Evolutionary conservation across 2,329 filamentous ascomycete genomes (phyloP), one percentile per base, ranked within the genome.

Genomic region (Helotiales sp.): DNA sequence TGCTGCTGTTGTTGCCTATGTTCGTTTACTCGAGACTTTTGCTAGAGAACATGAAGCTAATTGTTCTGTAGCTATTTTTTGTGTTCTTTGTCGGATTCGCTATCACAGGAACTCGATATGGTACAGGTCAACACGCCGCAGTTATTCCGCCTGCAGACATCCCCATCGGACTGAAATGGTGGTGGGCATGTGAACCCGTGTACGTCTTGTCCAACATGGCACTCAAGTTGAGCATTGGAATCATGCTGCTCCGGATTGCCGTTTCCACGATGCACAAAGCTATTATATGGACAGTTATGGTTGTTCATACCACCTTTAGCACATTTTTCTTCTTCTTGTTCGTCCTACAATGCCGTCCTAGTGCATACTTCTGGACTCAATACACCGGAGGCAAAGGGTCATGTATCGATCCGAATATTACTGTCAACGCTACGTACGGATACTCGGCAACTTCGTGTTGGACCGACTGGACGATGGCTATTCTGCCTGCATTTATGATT

Each of bases 391-490:
- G 72, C 17, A 69, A 69, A 10, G 80, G 80, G 20, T 73, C 64
- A 10, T 82, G 80, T 55, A 71, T 80, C 52, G 61, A 74, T 59
- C 64, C 76, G 5, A 65, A 69, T 3, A 55, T 80, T 26, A 75
- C 77, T 1, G 73, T 75, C 7, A 69, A 75, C 11, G 74, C 77
- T 0, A 80, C 79, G 4, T 82, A 81, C 55, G 77, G 71, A 13
- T 80, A 80, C 61, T 80, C 80, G 1, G 78, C 78, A 7, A 75
- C 82, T 62, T 79, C 78, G 37, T 80, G 79, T 62, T 68, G 71
- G 55, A 77, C 77, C 4, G 80, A 82, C 63, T 82, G 81, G 80
- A 78, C 75, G 8, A 76, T 80, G 32, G 79, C 76, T 43, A 76
- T 80, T 7, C 72, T 82, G 1, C 80, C 81, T 0, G 76, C 80